phyloP scores from a whole-genome alignment of 2,329 filamentous ascomycete genomes.

The Microcyclospora tardicrescens region DNA sequence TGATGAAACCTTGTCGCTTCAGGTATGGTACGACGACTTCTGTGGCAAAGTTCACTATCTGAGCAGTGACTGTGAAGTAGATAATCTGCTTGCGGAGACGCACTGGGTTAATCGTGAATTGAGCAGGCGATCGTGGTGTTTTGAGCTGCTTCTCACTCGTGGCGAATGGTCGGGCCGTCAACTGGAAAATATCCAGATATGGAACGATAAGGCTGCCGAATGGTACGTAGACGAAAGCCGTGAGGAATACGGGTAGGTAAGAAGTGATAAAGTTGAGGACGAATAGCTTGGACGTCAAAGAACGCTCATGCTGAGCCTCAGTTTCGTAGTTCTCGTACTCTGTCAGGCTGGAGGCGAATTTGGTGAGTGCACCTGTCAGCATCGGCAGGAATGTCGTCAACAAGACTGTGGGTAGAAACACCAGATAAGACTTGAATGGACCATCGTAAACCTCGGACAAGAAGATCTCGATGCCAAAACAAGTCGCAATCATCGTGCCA shows the following conservation, averaged over 20 bases:
- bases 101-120: conserved; percentile 69
- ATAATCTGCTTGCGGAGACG: conserved; percentile 84
- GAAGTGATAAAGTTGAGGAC: conserved; percentile 94
- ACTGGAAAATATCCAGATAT: conserved; percentile 68
- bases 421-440: conserved; percentile 71
- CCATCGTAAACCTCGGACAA: conserved; percentile 88
- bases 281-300: conserved; percentile 85
- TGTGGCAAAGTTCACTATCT: conserved; percentile 73
- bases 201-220: conserved; percentile 77
- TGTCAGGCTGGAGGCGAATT: conserved; percentile 63
- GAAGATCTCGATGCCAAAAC: conserved; percentile 90
- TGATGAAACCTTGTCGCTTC: conserved; percentile 65
- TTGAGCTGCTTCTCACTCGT: conserved; percentile 60
- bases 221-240: conserved; percentile 86
- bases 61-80: conserved; percentile 89
- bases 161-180: conserved; percentile 61
- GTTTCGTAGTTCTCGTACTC: conserved; percentile 89
- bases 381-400: conserved; percentile 72
- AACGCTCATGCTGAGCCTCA: conserved; percentile 66
- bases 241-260: conserved; percentile 83
- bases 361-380: conserved; percentile 61
- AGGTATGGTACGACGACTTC: conserved; percentile 76
- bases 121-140: conserved; percentile 34
- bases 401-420: conserved; percentile 78
- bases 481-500: conserved; percentile 69